These are phyloP conservation scores for Fusarium penzigii DNA, from an alignment of 2,329 filamentous ascomycete species.

Conservation along the genomic window DNA sequence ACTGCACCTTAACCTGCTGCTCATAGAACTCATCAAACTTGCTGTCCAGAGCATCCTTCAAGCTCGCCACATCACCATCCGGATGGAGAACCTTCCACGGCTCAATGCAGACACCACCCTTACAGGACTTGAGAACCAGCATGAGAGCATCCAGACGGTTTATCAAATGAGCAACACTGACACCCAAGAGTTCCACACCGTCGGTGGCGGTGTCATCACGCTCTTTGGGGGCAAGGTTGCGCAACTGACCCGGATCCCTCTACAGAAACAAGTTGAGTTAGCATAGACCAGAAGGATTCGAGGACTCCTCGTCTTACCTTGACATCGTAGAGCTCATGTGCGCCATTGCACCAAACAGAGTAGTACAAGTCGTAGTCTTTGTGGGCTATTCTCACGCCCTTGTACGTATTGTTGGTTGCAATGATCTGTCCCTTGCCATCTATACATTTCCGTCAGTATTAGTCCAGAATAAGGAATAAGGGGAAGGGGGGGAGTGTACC, in stretches of 20 bases:
- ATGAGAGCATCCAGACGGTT: slow-evolving; percentile 59
- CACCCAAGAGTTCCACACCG: slow-evolving; percentile 19
- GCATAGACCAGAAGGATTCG: not conserved
- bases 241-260: slow-evolving; percentile 54
- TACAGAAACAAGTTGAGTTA: slow-evolving; percentile 21
- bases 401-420: slow-evolving; percentile 58
- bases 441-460: slow-evolving; percentile 8
- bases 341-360: slow-evolving; percentile 68
- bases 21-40: slow-evolving; percentile 56
- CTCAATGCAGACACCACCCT: slow-evolving; percentile 50
- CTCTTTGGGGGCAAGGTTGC: slow-evolving; percentile 39
- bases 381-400: slow-evolving; percentile 56
- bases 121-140: slow-evolving; percentile 62
- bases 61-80: slow-evolving; percentile 47
- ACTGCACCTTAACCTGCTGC: slow-evolving; percentile 49
- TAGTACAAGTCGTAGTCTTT: slow-evolving; percentile 63
- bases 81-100: slow-evolving; percentile 62
- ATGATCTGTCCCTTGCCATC: slow-evolving; percentile 20
- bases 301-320: slow-evolving; percentile 34
- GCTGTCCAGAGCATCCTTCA: slow-evolving; percentile 51
- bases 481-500: slow-evolving; percentile 11
- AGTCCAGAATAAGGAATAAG: not conserved
- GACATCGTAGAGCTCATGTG: slow-evolving; percentile 67
- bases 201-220: not conserved
- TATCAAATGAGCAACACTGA: slow-evolving; percentile 40